phyloP scores from a whole-genome alignment of 129 eudicot species.

The Logfia minima region DNA sequence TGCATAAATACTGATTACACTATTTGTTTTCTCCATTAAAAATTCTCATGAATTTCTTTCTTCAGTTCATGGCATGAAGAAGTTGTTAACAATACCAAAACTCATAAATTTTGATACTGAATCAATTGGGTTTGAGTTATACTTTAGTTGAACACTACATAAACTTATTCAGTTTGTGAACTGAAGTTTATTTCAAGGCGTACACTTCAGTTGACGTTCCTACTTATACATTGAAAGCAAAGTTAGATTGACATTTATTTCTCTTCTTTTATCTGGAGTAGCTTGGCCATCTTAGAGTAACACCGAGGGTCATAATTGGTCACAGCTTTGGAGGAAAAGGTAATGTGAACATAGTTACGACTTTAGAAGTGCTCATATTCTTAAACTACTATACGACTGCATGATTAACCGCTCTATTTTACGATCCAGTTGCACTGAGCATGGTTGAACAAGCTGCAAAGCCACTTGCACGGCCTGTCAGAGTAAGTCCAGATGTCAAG shows the following conservation, averaged over 20 bases:
- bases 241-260: conserved; percentile 7
- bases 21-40: background rate
- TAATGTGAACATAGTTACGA: conserved; percentile 23
- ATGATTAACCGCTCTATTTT: conserved; percentile 15
- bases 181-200: background rate
- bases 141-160: background rate
- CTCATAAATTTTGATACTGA: background rate
- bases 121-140: conserved; percentile 2
- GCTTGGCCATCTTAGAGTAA: conserved; percentile 80
- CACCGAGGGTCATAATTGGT: conserved; percentile 91
- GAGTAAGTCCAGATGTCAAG: conserved; percentile 48
- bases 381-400: background rate
- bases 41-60: background rate
- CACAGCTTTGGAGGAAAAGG: conserved; percentile 99
- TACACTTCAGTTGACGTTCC: background rate
- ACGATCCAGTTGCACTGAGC: conserved; percentile 84
- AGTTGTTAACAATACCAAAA: background rate
- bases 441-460: conserved; percentile 98
- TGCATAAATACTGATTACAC: conserved; percentile 1
- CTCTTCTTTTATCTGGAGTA: conserved; percentile 37
- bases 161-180: conserved; percentile 1
- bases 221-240: conserved; percentile 10
- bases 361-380: conserved; percentile 13
- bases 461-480: conserved; percentile 92
- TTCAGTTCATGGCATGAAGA: background rate